Percentiles rank a stretch among this genome's conserved stretches.
Conservation (phyloP, 2,329 filamentous ascomycete genomes). For the Bisporella sp. region DNA sequence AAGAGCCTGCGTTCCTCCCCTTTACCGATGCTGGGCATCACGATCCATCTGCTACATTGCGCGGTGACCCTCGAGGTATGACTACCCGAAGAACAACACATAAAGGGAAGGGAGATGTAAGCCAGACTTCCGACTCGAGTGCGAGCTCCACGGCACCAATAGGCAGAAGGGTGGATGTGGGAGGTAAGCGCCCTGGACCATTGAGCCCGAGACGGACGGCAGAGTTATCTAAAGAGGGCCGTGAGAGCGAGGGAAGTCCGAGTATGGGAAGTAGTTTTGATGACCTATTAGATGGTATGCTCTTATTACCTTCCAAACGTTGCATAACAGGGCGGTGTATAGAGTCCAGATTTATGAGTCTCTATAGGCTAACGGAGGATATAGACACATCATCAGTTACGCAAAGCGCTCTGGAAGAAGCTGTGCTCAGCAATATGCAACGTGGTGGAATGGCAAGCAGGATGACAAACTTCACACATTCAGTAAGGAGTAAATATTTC, state of each 20-base stretch:
- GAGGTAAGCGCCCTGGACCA: conserved; percentile 29
- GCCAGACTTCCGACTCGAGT: conserved; percentile 54
- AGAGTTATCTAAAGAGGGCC: conserved; percentile 48
- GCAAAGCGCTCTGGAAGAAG: conserved; percentile 74
- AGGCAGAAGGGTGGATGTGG: too few relatives aligned
- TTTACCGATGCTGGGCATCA: conserved; percentile 16
- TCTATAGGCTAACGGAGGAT: conserved; percentile 25
- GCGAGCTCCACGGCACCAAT: conserved; percentile 35
- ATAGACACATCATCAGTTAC: conserved; percentile 53
- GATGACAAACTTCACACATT: conserved; percentile 61
- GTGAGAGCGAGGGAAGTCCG: conserved; percentile 65
- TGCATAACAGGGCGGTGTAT: too few relatives aligned
- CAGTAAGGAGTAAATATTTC: conserved; percentile 54
- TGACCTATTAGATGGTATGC: conserved; percentile 63
- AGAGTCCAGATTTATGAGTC: background rate
- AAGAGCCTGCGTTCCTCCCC: conserved; percentile 26
- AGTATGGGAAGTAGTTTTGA: conserved; percentile 84
- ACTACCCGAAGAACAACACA: background rate
- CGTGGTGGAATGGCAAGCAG: conserved; percentile 51
- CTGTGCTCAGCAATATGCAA: conserved; percentile 64
- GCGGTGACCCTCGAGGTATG: conserved; percentile 19
- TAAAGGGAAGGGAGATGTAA: conserved; percentile 5
- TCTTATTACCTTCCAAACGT: background rate
- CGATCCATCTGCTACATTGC: conserved; percentile 23
- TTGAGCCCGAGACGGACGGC: conserved; percentile 52